These are phyloP conservation scores for Leucaena leucocephala DNA, from an alignment of 306 rosid genomes.

Conservation along the genomic window DNA sequence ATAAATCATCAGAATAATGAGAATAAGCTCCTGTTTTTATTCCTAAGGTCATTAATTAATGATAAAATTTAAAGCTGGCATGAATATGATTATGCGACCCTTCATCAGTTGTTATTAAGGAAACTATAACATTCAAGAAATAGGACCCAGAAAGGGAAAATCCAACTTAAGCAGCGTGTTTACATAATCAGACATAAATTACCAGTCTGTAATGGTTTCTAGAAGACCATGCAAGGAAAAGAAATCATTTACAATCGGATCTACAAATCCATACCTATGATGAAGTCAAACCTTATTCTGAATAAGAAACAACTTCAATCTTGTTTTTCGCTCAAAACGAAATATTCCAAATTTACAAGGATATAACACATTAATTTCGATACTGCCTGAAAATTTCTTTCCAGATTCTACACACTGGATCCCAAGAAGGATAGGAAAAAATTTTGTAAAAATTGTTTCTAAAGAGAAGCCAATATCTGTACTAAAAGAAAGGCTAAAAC, in stretches of 20 bases:
- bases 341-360: neutral
- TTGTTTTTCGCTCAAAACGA: neutral
- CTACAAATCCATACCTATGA: constrained; percentile 21
- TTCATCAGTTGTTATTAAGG: neutral
- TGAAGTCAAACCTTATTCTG: neutral
- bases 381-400: neutral
- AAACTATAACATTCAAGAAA: neutral
- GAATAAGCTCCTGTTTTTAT: neutral
- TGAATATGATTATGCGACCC: neutral
- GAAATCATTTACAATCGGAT: constrained; percentile 37
- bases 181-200: neutral
- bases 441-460: neutral
- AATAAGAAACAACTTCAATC: neutral
- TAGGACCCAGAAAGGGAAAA: neutral
- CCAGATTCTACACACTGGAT: neutral
- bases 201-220: neutral
- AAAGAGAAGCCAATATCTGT: neutral
- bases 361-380: neutral
- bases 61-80: neutral
- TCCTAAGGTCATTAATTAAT: neutral
- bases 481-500: constrained; percentile 1
- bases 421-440: constrained; percentile 4
- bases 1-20: neutral
- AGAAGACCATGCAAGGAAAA: constrained; percentile 11
- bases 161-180: constrained; percentile 19